A percentile compares a stretch with the other conserved stretches of the same genome.
Conservation (phyloP, 2,329 filamentous ascomycete species). For the Cordyceps farinosa region DNA sequence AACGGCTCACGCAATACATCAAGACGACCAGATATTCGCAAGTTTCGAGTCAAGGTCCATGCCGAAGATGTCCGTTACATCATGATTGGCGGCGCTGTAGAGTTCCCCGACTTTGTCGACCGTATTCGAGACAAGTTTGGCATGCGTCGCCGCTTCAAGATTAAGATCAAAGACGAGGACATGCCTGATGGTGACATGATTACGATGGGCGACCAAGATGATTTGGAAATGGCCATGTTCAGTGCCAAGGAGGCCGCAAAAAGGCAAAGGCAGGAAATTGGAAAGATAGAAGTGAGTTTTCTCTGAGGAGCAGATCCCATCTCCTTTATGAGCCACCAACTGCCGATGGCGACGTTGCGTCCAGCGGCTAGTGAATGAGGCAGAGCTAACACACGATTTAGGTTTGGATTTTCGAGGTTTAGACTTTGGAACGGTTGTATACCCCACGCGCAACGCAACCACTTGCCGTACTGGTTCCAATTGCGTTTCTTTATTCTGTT, state of each 20-base stretch:
- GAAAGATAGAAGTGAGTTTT: constrained; percentile 85
- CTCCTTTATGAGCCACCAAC: not conserved
- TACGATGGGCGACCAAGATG: constrained; percentile 94
- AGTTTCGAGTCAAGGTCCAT: constrained; percentile 90
- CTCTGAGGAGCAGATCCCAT: not conserved
- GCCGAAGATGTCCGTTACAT: constrained; percentile 89
- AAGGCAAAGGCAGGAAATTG: constrained; percentile 75
- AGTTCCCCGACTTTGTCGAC: constrained; percentile 73
- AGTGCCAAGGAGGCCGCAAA: constrained; percentile 64
- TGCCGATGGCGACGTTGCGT: not conserved
- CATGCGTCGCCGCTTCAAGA: constrained; percentile 73
- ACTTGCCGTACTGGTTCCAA: constrained; percentile 10
- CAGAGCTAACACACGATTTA: constrained; percentile 23
- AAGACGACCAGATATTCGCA: constrained; percentile 63
- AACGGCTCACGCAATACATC: constrained; percentile 52
- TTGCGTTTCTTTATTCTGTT: constrained; percentile 20
- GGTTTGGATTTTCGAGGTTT: constrained; percentile 47
- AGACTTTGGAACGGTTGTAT: constrained; percentile 31
- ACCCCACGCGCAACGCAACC: constrained; percentile 23
- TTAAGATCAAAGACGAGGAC: constrained; percentile 84
- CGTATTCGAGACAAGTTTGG: constrained; percentile 85
- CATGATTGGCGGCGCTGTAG: constrained; percentile 70
- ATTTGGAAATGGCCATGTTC: constrained; percentile 82
- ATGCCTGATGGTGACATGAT: constrained; percentile 81
- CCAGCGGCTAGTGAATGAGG: not conserved